Conservation (phyloP, 805 yeast species). For the Metahyphopichia silvanorum region DNA sequence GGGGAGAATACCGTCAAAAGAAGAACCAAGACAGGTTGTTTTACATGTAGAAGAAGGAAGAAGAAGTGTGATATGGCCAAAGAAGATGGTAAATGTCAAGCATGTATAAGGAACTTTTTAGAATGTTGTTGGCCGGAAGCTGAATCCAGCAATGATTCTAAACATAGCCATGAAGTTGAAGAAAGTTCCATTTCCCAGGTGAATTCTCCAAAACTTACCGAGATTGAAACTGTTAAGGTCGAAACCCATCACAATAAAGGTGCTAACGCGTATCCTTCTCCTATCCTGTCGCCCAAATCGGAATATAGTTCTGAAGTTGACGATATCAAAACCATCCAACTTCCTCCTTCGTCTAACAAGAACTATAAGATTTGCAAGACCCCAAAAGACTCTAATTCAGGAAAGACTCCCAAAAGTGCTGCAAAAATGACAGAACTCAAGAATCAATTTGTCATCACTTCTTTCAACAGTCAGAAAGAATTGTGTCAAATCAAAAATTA, state of each 20-base stretch:
- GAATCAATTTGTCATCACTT: slow-evolving; percentile 30
- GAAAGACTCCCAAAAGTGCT: background rate
- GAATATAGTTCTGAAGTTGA: slow-evolving; percentile 11
- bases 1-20: slow-evolving; percentile 12
- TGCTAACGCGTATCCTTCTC: slow-evolving; percentile 30
- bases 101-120: slow-evolving; percentile 41
- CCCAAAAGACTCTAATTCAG: slow-evolving; percentile 2
- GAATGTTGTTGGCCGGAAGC: slow-evolving; percentile 42
- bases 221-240: background rate
- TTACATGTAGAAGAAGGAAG: slow-evolving; percentile 62
- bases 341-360: slow-evolving; percentile 13
- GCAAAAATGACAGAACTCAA: background rate
- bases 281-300: slow-evolving; percentile 23
- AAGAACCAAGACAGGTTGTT: slow-evolving; percentile 51
- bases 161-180: slow-evolving; percentile 5
- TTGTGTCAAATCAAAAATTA: slow-evolving; percentile 21
- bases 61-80: slow-evolving; percentile 58
- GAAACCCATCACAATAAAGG: slow-evolving; percentile 5
- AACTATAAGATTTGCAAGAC: slow-evolving; percentile 3
- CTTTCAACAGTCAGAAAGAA: slow-evolving; percentile 25
- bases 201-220: slow-evolving; percentile 3
- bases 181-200: slow-evolving; percentile 1
- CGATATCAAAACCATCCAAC: slow-evolving; percentile 14
- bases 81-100: slow-evolving; percentile 43
- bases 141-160: slow-evolving; percentile 3